These are phyloP conservation scores for Saussurea involucrata DNA, from an alignment of 129 eudicot species.

Conservation along the genomic window DNA sequence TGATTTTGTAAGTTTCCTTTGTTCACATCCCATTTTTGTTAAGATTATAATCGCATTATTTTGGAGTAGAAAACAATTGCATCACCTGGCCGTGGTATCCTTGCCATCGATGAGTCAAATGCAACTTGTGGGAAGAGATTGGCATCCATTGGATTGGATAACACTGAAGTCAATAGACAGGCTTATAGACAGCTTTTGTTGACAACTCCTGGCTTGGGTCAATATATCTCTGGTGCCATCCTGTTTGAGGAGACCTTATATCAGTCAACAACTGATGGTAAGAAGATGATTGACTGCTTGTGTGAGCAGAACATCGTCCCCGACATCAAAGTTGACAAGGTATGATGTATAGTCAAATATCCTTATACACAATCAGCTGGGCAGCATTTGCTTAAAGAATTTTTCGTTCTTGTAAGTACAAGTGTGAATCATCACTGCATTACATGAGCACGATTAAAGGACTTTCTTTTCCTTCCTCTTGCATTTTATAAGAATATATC, in stretches of 20 bases:
- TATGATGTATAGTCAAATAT: conserved; percentile 9
- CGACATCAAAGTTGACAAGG: conserved; percentile 97
- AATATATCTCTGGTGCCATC: conserved; percentile 87
- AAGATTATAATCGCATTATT: neutral
- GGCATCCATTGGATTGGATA: conserved; percentile 88
- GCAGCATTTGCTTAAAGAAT: no score
- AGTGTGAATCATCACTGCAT: neutral
- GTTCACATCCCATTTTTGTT: neutral
- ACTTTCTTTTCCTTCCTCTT: no score
- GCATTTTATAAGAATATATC: neutral
- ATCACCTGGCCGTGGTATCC: conserved; percentile 92
- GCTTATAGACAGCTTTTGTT: conserved; percentile 86
- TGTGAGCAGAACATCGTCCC: conserved; percentile 86
- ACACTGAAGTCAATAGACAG: conserved; percentile 82
- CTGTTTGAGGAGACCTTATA: conserved; percentile 84
- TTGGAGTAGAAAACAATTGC: conserved; percentile 78
- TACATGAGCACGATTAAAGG: neutral
- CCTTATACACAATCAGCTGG: neutral
- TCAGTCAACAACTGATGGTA: conserved; percentile 92
- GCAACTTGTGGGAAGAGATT: conserved; percentile 93
- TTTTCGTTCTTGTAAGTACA: no score
- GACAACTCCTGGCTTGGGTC: conserved; percentile 93
- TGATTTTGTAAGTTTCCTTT: no score
- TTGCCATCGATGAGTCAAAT: conserved; percentile 93
- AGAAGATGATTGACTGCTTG: conserved; percentile 81